A percentile compares a stretch with the other conserved stretches of the same genome.
phyloP scores from a whole-genome alignment of 2,329 filamentous ascomycete genomes.

The Drechslerella coelobrocha region DNA sequence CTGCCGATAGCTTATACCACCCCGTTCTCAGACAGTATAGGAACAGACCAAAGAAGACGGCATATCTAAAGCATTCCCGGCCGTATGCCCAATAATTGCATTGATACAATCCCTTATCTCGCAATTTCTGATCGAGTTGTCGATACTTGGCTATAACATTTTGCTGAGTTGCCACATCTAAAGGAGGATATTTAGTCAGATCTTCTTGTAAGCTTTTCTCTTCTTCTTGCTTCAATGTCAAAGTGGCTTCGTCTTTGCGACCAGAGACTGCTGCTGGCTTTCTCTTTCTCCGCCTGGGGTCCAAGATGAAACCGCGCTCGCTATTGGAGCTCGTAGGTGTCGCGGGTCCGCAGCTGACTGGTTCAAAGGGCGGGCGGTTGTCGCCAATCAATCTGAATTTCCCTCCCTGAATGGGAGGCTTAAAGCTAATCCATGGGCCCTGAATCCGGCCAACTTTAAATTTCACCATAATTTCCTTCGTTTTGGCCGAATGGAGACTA shows the following conservation, averaged over 20 bases:
- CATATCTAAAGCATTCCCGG: slow-evolving; percentile 76
- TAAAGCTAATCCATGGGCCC: slow-evolving; percentile 83
- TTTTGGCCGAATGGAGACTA: slow-evolving; percentile 78
- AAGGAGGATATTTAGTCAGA: slow-evolving; percentile 77
- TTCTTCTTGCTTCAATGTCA: slow-evolving; percentile 34
- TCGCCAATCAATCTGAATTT: slow-evolving; percentile 40
- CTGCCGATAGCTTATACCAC: slow-evolving; percentile 73
- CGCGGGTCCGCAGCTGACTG: slow-evolving; percentile 39
- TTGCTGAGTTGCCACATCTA: slow-evolving; percentile 76
- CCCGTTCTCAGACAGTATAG: slow-evolving; percentile 68
- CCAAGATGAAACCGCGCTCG: slow-evolving; percentile 52
- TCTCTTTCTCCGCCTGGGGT: slow-evolving; percentile 51
- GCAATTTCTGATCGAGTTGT: slow-evolving; percentile 72
- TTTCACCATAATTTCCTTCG: slow-evolving; percentile 75
- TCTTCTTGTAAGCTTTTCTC: slow-evolving; percentile 65
- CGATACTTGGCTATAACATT: slow-evolving; percentile 81
- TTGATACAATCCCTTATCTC: slow-evolving; percentile 76
- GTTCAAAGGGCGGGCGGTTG: slow-evolving; percentile 26
- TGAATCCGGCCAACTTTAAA: slow-evolving; percentile 85
- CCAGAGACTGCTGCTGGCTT: slow-evolving; percentile 57
- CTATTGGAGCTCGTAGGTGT: slow-evolving; percentile 55
- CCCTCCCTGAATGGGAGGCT: slow-evolving; percentile 80
- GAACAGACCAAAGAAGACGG: slow-evolving; percentile 69
- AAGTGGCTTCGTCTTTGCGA: slow-evolving; percentile 60
- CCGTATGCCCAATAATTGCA: slow-evolving; percentile 84